Evolutionary conservation across 2,329 filamentous ascomycete genomes (phyloP), one percentile per base, ranked within the genome.

Genomic region (Monilinia aucupariae): DNA sequence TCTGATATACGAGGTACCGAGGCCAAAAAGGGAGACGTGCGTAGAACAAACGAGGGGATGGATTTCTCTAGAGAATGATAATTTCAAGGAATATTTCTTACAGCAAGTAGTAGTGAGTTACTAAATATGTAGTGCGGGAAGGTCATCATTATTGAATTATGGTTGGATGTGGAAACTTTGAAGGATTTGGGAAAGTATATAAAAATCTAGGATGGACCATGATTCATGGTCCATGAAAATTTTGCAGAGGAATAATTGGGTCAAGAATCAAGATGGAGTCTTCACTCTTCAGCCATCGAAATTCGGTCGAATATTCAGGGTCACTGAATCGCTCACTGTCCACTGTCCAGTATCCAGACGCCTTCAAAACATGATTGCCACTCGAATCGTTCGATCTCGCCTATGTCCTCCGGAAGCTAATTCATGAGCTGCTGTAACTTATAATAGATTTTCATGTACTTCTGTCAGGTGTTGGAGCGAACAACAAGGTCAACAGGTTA

Each of bases 11-110:
- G 41, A 41, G 5, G 15, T 41, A 37, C 53, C 53, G 61, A 41
- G 61, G 61, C 67, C 65, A 69, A 67, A 63, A 56, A 58, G 64
- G 62, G 68, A 67, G 67, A 69, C 66, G 68, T 70, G 68, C 69
- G 54, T 63, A 39, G 34, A 13, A 25, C 15, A 60, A 52, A 52
- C 62, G 64, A 67, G 64, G 59, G 64, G 41, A 51, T 41, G n/a
- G n/a, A n/a, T n/a, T 51, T 15, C n/a, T 22, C 27, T 27, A 27
- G 17, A 55, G n/a, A n/a, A n/a, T n/a, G n/a, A 32, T n/a, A 41
- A n/a, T 13, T 53, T 41, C 20, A 10, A 30, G 25, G 8, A 8
- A 39, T 13, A 12, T 37, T 37, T 37, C 34, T 12, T 37, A 13
- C 34, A 17, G 39, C 15, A 17, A 15, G 39, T 15, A n/a, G n/a